Evolutionary conservation across 148 eudicot species (phyloP).

Genomic region (Chenopodium suecicum): DNA sequence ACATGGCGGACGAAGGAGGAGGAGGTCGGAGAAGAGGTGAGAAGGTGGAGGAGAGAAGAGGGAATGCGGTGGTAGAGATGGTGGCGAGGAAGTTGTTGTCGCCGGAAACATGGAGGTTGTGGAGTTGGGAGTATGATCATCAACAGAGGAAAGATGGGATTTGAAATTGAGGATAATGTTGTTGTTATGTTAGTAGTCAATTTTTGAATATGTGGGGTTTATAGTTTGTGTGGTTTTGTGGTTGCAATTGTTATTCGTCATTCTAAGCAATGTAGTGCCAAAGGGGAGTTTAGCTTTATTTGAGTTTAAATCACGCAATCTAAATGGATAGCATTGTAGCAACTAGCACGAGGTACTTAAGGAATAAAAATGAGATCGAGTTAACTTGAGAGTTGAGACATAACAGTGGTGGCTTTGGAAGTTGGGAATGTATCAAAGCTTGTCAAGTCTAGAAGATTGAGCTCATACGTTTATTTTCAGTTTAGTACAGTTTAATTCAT

Average conservation of each 20-base stretch:
- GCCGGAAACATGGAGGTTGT: slow-evolving; percentile 36
- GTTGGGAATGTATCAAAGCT: too few relatives aligned
- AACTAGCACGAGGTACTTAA: too few relatives aligned
- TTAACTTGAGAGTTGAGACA: too few relatives aligned
- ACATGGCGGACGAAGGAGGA: slow-evolving; percentile 23
- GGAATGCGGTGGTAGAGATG: neutral
- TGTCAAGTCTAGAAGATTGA: too few relatives aligned
- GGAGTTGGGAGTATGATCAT: neutral
- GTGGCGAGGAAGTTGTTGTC: slow-evolving; percentile 31
- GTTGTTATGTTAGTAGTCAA: neutral
- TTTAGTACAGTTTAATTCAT: too few relatives aligned
- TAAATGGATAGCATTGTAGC: too few relatives aligned
- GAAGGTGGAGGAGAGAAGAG: slow-evolving; percentile 7
- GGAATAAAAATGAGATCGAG: too few relatives aligned
- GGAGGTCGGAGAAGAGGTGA: slow-evolving; percentile 25
- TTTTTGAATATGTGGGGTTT: neutral
- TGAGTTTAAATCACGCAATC: too few relatives aligned
- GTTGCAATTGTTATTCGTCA: neutral
- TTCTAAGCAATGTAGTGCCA: too few relatives aligned
- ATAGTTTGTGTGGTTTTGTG: neutral
- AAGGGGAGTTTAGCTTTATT: too few relatives aligned
- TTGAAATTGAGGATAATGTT: neutral
- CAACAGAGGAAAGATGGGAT: neutral
- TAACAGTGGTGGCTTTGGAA: too few relatives aligned
- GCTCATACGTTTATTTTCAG: too few relatives aligned